Evolutionary conservation across 2,329 filamentous ascomycete genomes (phyloP), one percentile per base, ranked within the genome.

Genomic region (Cucurbitaria berberidis): DNA sequence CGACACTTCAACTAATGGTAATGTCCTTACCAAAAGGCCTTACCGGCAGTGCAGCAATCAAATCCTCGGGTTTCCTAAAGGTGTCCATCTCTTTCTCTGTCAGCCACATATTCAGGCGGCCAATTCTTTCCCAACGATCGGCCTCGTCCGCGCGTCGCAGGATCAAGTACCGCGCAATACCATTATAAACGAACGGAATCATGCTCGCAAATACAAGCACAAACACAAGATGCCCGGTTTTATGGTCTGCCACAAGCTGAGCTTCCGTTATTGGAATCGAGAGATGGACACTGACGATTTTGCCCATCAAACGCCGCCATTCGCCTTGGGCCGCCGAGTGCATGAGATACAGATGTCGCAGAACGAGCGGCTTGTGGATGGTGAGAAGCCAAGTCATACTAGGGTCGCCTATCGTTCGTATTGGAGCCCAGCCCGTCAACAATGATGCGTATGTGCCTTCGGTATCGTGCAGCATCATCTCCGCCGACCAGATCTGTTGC

Each of bases 21-120:
- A 41, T 41, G 22, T 41, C 39, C 21, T 27, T 2, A 3, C 39
- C 39, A 41, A 27, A 41, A 5, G 39, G 21, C 13, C 10, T 41
- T 16, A 41, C 45, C 3, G 45, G 45, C 38, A 48, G 35, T 4
- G 26, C 36, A 5, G 18, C 27, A 19, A 48, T 29, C 36, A 48
- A 32, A 18, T 18, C 35, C 15, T 35, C 29, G 1, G 35, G 26
- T 1, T 4, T 41, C 4, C 13, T 32, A 34, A 24, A 34, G 7
- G 13, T 22, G 3, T 34, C n/a, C 27, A 48, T 40, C 19, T 48
- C 36, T 15, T 34, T 34, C 38, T 48, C 45, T 10, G 45, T 41
- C 27, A 48, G 34, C 45, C 45, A 48, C 45, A 48, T 48, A 26
- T 48, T 48, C 45, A 48, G 5, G 4, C 45, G 35, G 15, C 45